Evolutionary conservation across 768 basidiomycete genomes (phyloP).

Genomic region (Serendipita sp.): DNA sequence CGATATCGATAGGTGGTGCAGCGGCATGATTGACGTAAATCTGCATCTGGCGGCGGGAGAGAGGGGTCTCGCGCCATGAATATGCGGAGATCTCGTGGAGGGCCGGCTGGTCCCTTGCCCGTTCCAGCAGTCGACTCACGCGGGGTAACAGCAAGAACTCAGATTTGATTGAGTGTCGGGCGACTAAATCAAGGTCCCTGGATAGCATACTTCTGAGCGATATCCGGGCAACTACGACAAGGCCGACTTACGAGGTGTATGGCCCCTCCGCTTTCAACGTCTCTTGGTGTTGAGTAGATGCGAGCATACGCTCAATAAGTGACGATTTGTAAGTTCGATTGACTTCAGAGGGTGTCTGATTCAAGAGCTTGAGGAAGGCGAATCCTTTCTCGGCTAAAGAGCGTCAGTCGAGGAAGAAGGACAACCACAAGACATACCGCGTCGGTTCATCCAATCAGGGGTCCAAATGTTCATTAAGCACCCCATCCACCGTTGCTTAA

Average conservation of each 20-base stretch:
- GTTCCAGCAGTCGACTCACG: constrained; percentile 20
- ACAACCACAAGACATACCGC: neutral
- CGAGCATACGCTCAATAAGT: constrained; percentile 39
- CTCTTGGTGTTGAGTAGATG: constrained; percentile 31
- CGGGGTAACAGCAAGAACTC: constrained; percentile 20
- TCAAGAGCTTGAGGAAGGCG: constrained; percentile 61
- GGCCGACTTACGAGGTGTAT: too few relatives aligned
- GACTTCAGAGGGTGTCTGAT: constrained; percentile 45
- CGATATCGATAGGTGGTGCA: constrained; percentile 65
- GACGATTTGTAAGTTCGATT: constrained; percentile 46
- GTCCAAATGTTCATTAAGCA: constrained; percentile 86
- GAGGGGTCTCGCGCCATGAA: constrained; percentile 58
- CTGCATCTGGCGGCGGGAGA: constrained; percentile 62
- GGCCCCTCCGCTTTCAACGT: constrained; percentile 22
- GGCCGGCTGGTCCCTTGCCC: constrained; percentile 31
- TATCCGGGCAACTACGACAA: too few relatives aligned
- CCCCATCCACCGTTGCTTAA: constrained; percentile 38
- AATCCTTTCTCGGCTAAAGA: constrained; percentile 38
- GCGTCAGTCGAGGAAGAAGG: neutral
- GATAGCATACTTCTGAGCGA: neutral
- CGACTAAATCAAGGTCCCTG: constrained; percentile 42
- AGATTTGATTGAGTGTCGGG: constrained; percentile 22
- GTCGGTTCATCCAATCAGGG: constrained; percentile 53
- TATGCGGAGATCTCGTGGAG: constrained; percentile 44
- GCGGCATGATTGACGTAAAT: constrained; percentile 78